These are phyloP conservation scores for Phyllachora maydis DNA, from an alignment of 2,329 filamentous ascomycete genomes.

Conservation along the genomic window DNA sequence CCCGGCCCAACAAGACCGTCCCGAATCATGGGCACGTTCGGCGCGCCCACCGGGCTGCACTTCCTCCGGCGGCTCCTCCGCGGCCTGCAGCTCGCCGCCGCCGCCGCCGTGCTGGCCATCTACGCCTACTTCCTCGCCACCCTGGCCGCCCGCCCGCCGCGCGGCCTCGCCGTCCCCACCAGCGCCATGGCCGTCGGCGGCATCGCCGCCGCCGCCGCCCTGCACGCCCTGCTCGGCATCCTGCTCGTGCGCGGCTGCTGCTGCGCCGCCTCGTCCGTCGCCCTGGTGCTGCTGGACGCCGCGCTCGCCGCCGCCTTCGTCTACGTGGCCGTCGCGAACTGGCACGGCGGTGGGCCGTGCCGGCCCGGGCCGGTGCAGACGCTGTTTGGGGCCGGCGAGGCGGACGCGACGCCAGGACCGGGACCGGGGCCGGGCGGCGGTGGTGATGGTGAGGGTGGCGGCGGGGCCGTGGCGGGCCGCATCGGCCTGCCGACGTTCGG, in stretches of 20 bases:
- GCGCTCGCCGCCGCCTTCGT: conserved; percentile 60
- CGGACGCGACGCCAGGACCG: conserved; percentile 23
- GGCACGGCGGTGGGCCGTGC: conserved; percentile 47
- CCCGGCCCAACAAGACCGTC: no score
- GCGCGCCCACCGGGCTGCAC: background rate
- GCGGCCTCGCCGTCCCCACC: conserved; percentile 37
- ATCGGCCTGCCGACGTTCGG: conserved; percentile 22
- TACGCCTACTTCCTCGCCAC: conserved; percentile 73
- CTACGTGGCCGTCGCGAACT: conserved; percentile 59
- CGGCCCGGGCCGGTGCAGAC: conserved; percentile 33
- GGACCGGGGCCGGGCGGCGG: conserved; percentile 25
- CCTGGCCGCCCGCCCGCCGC: conserved; percentile 43
- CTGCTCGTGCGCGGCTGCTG: conserved; percentile 64
- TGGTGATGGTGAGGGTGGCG: no score
- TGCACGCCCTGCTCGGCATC: conserved; percentile 57
- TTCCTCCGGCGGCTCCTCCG: conserved; percentile 50
- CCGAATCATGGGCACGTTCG: conserved; percentile 1
- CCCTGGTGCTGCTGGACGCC: conserved; percentile 59
- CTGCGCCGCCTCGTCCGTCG: conserved; percentile 46
- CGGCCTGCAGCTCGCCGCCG: conserved; percentile 49
- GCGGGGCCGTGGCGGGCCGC: no score
- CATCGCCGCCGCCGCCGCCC: conserved; percentile 50
- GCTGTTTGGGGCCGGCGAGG: conserved; percentile 44
- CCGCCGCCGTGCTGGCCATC: conserved; percentile 54
- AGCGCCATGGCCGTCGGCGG: conserved; percentile 58